Conservation (phyloP, 352 stramenopile species). For the Aphanomyces stellatus region DNA sequence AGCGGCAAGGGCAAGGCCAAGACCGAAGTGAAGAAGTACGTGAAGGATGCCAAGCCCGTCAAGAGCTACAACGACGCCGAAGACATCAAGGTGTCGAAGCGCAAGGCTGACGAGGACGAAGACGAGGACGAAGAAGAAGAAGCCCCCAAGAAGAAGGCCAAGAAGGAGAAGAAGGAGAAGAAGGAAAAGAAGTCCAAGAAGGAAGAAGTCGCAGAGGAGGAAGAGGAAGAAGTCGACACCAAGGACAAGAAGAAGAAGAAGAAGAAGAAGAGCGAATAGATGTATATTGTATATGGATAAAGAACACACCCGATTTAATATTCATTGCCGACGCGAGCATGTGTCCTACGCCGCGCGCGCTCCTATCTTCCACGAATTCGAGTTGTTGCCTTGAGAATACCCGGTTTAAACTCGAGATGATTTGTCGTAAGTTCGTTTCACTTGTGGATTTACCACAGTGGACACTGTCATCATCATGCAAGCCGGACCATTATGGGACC, state of each 20-base stretch:
- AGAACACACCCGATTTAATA: too few species aligned
- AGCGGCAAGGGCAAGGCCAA: slow-evolving; percentile 87
- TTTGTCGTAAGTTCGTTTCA: too few species aligned
- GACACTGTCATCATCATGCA: too few species aligned
- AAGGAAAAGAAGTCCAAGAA: slow-evolving; percentile 54
- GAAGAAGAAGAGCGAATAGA: slow-evolving; percentile 46
- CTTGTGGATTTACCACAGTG: too few species aligned
- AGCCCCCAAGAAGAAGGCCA: slow-evolving; percentile 41
- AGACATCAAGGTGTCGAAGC: slow-evolving; percentile 94
- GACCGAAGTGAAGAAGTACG: slow-evolving; percentile 86
- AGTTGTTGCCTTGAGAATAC: too few species aligned
- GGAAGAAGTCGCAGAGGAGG: slow-evolving; percentile 28
- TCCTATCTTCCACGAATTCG: too few species aligned
- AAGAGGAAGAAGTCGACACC: slow-evolving; percentile 42
- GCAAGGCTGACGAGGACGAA: slow-evolving; percentile 40
- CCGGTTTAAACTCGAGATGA: too few species aligned
- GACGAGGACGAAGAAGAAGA: slow-evolving; percentile 31
- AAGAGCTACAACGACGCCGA: slow-evolving; percentile 91
- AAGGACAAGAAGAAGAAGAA: slow-evolving; percentile 79
- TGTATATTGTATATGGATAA: too few species aligned
- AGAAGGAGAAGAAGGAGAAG: slow-evolving; percentile 43
- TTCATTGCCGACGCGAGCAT: too few species aligned
- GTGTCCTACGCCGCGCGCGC: too few species aligned
- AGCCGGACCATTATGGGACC: too few species aligned
- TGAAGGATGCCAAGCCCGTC: slow-evolving; percentile 55